These are phyloP conservation scores for Bisporella sp. DNA, from an alignment of 2,329 filamentous ascomycete species.

Conservation along the genomic window DNA sequence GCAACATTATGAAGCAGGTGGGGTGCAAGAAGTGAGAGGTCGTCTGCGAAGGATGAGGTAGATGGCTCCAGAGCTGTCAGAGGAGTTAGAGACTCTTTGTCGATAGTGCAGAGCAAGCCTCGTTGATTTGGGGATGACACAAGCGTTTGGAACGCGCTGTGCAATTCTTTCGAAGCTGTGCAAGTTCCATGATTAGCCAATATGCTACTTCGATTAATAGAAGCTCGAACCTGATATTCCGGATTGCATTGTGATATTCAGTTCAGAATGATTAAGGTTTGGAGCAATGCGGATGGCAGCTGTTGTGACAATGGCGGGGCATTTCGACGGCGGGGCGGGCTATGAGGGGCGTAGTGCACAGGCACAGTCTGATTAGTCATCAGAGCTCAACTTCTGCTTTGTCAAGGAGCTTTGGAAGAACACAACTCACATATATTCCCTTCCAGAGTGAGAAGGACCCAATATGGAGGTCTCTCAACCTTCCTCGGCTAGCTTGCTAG, in stretches of 20 bases:
- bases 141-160: slow-evolving; percentile 64
- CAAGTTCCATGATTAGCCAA: too few species aligned
- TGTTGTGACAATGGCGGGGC: too few species aligned
- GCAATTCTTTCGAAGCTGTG: slow-evolving; percentile 70
- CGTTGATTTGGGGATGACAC: slow-evolving; percentile 55
- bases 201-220: too few species aligned
- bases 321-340: too few species aligned
- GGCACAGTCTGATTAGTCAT: too few species aligned
- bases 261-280: too few species aligned
- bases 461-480: slow-evolving; percentile 22
- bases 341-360: too few species aligned
- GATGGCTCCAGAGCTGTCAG: slow-evolving; percentile 45
- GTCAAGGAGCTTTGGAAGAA: too few species aligned
- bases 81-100: slow-evolving; percentile 60
- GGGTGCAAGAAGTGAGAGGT: slow-evolving; percentile 54
- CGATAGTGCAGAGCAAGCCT: slow-evolving; percentile 65
- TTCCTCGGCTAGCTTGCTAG: slow-evolving; percentile 20
- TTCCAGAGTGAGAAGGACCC: not conserved
- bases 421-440: not conserved
- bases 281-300: too few species aligned
- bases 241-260: slow-evolving; percentile 57
- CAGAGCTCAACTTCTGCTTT: too few species aligned
- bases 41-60: slow-evolving; percentile 51
- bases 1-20: slow-evolving; percentile 58
- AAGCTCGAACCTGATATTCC: slow-evolving; percentile 59